Evolutionary conservation across 345 rosid species (phyloP).

Genomic region (Theobroma cacao): DNA sequence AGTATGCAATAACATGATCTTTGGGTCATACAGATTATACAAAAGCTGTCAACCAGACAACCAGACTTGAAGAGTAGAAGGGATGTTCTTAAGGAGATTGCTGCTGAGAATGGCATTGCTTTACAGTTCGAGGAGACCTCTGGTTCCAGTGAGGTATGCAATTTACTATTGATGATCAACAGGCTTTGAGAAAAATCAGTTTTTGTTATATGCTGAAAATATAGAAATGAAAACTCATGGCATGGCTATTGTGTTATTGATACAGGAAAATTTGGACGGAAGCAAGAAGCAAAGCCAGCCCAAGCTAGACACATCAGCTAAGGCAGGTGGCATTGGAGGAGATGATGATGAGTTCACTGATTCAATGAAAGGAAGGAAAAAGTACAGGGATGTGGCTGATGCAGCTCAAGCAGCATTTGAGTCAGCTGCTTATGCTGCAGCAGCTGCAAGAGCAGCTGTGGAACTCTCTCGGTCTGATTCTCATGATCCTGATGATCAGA

Average conservation of each 20-base stretch:
- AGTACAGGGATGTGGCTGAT: slow-evolving; percentile 83
- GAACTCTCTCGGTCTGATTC: slow-evolving; percentile 72
- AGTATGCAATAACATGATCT: background rate
- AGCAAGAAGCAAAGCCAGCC: slow-evolving; percentile 6
- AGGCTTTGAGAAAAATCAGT: background rate
- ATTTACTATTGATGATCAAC: background rate
- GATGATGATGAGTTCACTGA: slow-evolving; percentile 28
- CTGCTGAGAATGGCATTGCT: slow-evolving; percentile 54
- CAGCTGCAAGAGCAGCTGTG: slow-evolving; percentile 89
- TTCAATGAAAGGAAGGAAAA: slow-evolving; percentile 32
- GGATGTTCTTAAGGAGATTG: slow-evolving; percentile 68
- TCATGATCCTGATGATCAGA: slow-evolving; percentile 38
- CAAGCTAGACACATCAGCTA: slow-evolving; percentile 5
- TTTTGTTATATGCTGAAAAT: background rate
- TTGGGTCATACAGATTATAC: slow-evolving; percentile 41
- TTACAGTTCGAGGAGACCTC: slow-evolving; percentile 47
- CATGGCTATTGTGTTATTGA: slow-evolving; percentile 6
- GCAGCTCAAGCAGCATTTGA: slow-evolving; percentile 95
- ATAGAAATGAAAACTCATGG: background rate
- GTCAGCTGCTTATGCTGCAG: slow-evolving; percentile 86
- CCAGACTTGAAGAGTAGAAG: slow-evolving; percentile 56
- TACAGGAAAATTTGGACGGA: slow-evolving; percentile 34
- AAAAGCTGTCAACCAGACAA: slow-evolving; percentile 55
- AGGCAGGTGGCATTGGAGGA: slow-evolving; percentile 13
- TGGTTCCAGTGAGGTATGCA: slow-evolving; percentile 40